phyloP scores from a whole-genome alignment of 371 early-diverging fungal species.

The Parasitella parasitica region DNA sequence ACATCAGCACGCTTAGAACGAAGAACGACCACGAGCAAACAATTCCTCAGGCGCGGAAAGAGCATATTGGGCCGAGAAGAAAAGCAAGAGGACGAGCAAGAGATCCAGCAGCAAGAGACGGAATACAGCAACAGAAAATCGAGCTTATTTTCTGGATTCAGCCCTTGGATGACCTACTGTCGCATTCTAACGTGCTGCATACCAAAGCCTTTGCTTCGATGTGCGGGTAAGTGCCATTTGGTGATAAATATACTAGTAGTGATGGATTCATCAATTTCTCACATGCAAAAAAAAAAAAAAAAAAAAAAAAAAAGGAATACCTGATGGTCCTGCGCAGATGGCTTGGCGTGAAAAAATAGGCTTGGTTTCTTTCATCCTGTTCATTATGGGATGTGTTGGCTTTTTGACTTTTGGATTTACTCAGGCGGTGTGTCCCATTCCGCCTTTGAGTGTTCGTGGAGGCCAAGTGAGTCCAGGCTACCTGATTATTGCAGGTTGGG shows the following conservation, averaged over 20 bases:
- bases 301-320: slow-evolving; percentile 33
- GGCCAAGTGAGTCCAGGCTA: slow-evolving; percentile 39
- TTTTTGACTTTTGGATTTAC: slow-evolving; percentile 65
- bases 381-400: slow-evolving; percentile 51
- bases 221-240: slow-evolving; percentile 12
- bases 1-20: slow-evolving; percentile 13
- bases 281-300: no score
- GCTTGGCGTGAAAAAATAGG: slow-evolving; percentile 90
- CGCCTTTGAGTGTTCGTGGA: slow-evolving; percentile 28
- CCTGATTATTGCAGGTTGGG: slow-evolving; percentile 52
- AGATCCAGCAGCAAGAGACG: background rate
- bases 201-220: slow-evolving; percentile 30
- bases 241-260: background rate
- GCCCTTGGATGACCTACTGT: slow-evolving; percentile 54
- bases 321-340: slow-evolving; percentile 54
- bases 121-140: background rate
- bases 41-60: slow-evolving; percentile 35
- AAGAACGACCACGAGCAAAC: slow-evolving; percentile 19
- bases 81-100: slow-evolving; percentile 17
- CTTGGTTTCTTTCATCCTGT: slow-evolving; percentile 63
- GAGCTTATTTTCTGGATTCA: slow-evolving; percentile 8
- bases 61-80: slow-evolving; percentile 46
- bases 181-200: slow-evolving; percentile 58
- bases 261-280: no score
- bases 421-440: slow-evolving; percentile 47